Base-by-base conservation (phyloP, 2,329 filamentous ascomycete genomes). In the Elsinoe batatas region DNA sequence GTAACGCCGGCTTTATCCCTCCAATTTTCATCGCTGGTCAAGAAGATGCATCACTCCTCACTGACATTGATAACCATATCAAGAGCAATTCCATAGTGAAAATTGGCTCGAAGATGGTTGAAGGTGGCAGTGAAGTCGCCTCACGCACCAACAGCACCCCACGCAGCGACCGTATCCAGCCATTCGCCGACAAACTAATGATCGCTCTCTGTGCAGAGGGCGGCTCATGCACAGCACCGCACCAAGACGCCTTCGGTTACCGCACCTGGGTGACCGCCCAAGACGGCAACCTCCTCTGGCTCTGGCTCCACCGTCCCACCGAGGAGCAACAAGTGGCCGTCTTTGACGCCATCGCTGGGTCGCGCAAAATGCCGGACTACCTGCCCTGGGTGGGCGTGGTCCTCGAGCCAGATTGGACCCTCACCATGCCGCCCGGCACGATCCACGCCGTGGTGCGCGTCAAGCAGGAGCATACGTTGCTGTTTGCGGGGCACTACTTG, bases 41-140 rank as follows among this genome's bases (percentile, higher is more conserved):
- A n/a, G 13, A 13, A 12, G 18, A 50, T 10, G 26, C 46, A 4
- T 35, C 6, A 8, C 18, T 50, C 13, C 46, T 50, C 10, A 33
- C 3, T 8, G 46, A 50, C n/a, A 13, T 50, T 17, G 46, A 50
- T 30, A 50, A 50, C 15, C 46, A 50, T n/a, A 50, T 50, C 46
- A 50, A 36, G 15, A 20, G 18, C 46, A 33, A 33, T 7, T 26
- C n/a, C 30, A 17, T 11, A 6, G 42, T 11, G 42, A 46, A 30
- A 5, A 42, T 18, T 3, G 7, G 26, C 5, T 30, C 26, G 7
- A 30, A 5, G 26, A 5, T 30, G 26, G 26, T 30, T 8, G 46
- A 50, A 10, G 5, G 15, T 3, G 46, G 32, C 32, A 50, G 26
- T 12, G n/a, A 10, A 13, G 7, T 50, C 26, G 46, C 46, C 13